A percentile compares a stretch with the other conserved stretches of the same genome.
phyloP scores from a whole-genome alignment of 2,329 filamentous ascomycete species.

The Aspergillus calidoustus region DNA sequence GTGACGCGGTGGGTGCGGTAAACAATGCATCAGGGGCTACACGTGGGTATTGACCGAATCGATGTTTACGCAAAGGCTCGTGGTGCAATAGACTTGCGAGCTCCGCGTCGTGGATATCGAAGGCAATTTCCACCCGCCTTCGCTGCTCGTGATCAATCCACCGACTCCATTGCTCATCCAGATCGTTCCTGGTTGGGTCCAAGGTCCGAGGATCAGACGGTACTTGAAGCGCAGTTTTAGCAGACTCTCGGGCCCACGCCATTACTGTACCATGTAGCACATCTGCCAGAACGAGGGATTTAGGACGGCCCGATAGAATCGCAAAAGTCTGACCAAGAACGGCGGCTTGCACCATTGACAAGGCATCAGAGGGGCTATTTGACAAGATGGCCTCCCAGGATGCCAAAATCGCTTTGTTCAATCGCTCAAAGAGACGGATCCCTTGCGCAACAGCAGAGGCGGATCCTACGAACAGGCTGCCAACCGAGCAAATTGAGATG shows the following conservation, averaged over 20 bases:
- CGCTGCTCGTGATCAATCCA: conserved; percentile 35
- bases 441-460: conserved; percentile 34
- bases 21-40: conserved; percentile 26
- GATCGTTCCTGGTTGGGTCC: conserved; percentile 18
- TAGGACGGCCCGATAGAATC: conserved; percentile 33
- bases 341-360: conserved; percentile 34
- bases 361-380: conserved; percentile 21
- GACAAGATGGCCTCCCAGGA: conserved; percentile 28
- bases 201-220: background rate
- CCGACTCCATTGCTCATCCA: conserved; percentile 26
- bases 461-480: conserved; percentile 42
- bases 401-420: conserved; percentile 31
- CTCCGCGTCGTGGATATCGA: conserved; percentile 36
- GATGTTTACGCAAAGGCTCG: conserved; percentile 24
- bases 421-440: conserved; percentile 33
- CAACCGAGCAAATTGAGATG: conserved; percentile 44
- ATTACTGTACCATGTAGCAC: conserved; percentile 37
- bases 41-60: conserved; percentile 11
- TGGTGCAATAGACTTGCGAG: conserved; percentile 30
- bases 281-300: conserved; percentile 33
- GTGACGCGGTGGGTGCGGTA: conserved; percentile 23
- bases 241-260: conserved; percentile 34
- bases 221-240: conserved; percentile 22
- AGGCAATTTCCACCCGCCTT: conserved; percentile 31
- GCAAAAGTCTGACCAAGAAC: conserved; percentile 37